Evolutionary conservation across 2,329 filamentous ascomycete species (phyloP).

Genomic region (Hortaea sp.): DNA sequence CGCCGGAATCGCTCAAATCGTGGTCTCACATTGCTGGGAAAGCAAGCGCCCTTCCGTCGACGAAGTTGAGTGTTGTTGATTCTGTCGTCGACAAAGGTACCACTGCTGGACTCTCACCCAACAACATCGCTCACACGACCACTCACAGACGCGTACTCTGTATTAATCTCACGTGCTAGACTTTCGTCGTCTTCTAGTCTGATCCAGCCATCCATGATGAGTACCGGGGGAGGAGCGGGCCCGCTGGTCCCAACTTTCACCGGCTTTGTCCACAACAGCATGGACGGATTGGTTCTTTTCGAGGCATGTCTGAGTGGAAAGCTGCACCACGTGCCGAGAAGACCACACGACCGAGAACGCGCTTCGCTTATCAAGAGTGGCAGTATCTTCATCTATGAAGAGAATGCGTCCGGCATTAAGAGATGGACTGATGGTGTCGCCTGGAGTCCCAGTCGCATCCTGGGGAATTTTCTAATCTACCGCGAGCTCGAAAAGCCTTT

Average conservation of each 20-base stretch:
- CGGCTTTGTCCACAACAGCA: slow-evolving; percentile 30
- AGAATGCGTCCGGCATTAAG: slow-evolving; percentile 83
- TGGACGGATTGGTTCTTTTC: slow-evolving; percentile 69
- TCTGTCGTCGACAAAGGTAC: too few relatives aligned
- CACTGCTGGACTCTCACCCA: too few relatives aligned
- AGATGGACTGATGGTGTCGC: slow-evolving; percentile 86
- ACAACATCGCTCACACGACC: too few relatives aligned
- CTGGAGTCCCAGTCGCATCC: slow-evolving; percentile 81
- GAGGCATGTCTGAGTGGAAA: slow-evolving; percentile 65
- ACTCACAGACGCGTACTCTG: too few relatives aligned
- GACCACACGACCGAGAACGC: slow-evolving; percentile 79
- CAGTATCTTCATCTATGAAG: slow-evolving; percentile 84
- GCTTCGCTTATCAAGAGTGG: slow-evolving; percentile 69
- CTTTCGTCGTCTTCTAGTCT: neutral
- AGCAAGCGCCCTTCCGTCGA: too few relatives aligned
- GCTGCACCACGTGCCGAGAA: slow-evolving; percentile 65
- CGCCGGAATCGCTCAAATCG: too few relatives aligned
- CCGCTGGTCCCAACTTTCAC: slow-evolving; percentile 30
- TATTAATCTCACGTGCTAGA: neutral
- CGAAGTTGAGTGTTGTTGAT: too few relatives aligned
- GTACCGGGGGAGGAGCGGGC: slow-evolving; percentile 25
- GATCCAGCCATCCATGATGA: slow-evolving; percentile 17
- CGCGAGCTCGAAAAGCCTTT: slow-evolving; percentile 71
- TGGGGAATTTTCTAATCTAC: slow-evolving; percentile 78
- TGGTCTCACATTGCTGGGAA: too few relatives aligned